phyloP scores from a whole-genome alignment of 768 basidiomycete genomes.

The Suillus decipiens region DNA sequence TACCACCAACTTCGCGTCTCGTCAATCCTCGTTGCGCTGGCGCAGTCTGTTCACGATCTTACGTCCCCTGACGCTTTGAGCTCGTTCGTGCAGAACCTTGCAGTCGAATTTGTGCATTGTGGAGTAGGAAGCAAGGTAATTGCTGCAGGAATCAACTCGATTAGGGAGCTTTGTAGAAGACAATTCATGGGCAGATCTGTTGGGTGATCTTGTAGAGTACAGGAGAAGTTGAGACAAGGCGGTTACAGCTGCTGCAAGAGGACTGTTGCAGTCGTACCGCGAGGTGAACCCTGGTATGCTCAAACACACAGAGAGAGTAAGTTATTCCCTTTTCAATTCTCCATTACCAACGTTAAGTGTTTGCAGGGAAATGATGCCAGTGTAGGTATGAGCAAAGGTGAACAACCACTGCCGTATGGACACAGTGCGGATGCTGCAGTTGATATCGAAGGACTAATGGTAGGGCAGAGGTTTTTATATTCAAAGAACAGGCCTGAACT shows the following conservation, averaged over 20 bases:
- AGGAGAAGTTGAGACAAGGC: conserved; percentile 94
- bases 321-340: conserved; percentile 24
- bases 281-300: conserved; percentile 95
- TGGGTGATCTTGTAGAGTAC: conserved; percentile 93
- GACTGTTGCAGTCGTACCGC: conserved; percentile 87
- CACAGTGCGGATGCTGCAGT: conserved; percentile 71
- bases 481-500: conserved; percentile 1
- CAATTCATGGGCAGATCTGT: conserved; percentile 94
- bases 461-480: conserved; percentile 40
- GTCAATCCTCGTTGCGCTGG: conserved; percentile 89
- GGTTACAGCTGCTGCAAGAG: conserved; percentile 86
- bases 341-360: conserved; percentile 5
- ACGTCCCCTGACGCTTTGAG: conserved; percentile 91
- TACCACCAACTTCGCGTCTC: conserved; percentile 93
- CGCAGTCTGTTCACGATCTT: conserved; percentile 92
- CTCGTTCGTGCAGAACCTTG: conserved; percentile 88
- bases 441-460: conserved; percentile 88
- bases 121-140: conserved; percentile 96
- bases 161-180: conserved; percentile 89
- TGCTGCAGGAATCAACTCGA: conserved; percentile 94
- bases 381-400: conserved; percentile 67
- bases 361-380: conserved; percentile 85
- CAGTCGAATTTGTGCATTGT: conserved; percentile 95
- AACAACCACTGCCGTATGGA: conserved; percentile 78
- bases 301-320: conserved; percentile 81